Evolutionary conservation across 192 early-diverging fungal species (phyloP), one percentile per base, ranked within the genome.

Genomic region (Mortierella claussenii): DNA sequence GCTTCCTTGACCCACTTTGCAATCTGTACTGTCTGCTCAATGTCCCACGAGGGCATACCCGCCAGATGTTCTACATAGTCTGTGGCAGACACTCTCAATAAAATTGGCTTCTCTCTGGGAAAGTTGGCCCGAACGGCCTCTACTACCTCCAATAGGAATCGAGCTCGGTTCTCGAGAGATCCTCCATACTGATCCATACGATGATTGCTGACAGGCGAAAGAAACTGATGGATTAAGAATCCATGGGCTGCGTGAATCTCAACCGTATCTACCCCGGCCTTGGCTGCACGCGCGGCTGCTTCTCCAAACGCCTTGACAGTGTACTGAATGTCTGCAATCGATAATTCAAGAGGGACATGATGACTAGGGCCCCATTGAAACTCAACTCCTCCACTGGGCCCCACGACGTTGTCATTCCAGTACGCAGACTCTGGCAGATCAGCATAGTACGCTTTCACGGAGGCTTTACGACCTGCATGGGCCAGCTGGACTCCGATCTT

Each of bases 111-210:
- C 48, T 49, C 79, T 1, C 56, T 69, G 31, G n/a, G n/a, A n/a
- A n/a, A n/a, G n/a, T n/a, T n/a, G n/a, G n/a, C n/a, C n/a, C 79
- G 65, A n/a, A 90, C 76, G 1, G 90, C 83, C 76, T 96, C 93
- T 1, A 64, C 33, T 30, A 64, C n/a, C n/a, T n/a, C n/a, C n/a
- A n/a, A n/a, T n/a, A n/a, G n/a, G n/a, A n/a, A n/a, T n/a, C n/a
- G n/a, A n/a, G n/a, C n/a, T n/a, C n/a, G n/a, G n/a, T n/a, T n/a
- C n/a, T n/a, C n/a, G n/a, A 64, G 42, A 79, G 88, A 89, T 0
- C 97, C 96, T 48, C 96, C 97, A 67, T 95, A 98, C 59, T 91
- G 59, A 69, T 98, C 97, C 2, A 92, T 95, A 46, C 96, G 89
- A 23, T 87, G 55, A 79, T 98, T 97, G 49, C 88, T 79, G 37